Base-by-base conservation (phyloP, 2,329 filamentous ascomycete genomes). In the Colletotrichum cuscutae region DNA sequence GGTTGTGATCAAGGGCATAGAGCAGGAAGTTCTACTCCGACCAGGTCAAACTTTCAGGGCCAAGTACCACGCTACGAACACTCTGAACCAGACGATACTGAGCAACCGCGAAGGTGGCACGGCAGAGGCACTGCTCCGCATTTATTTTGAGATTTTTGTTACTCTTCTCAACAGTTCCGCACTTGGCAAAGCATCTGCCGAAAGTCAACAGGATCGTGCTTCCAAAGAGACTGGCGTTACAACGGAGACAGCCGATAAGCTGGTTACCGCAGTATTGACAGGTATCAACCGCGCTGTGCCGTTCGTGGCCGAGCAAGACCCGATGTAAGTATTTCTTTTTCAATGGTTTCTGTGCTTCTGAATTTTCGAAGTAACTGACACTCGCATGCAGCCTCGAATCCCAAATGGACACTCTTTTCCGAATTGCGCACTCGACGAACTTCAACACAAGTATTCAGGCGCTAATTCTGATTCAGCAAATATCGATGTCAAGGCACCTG, bases 391-490 rank as follows among this genome's bases (percentile, higher is more conserved):
- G 91, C 28, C 90, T 98, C 76, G 94, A 97, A 79, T 91, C 92
- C 71, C 96, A 99, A 79, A 90, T 99, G 70, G 93, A 98, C 80
- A 98, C 96, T 3, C 89, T 99, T 30, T 99, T 98, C 88, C 92
- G 91, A 78, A 97, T 99, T 78, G 97, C 97, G 0, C 97, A 99
- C 83, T 98, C 96, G 1, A 95, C 96, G 69, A 99, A 99, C 82
- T 98, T 99, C 89, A 99, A 98, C 84, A 99, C 97, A 1, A 97
- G 95, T 80, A 94, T 99, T 49, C 97, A 99, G 83, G 96, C 97
- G 42, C 89, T 99, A 76, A 93, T 98, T 84, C 87, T 99, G 60
- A 97, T 99, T 76, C 97, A 98, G 81, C 97, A 98, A 81, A 89
- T 99, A 32, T 94, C 95, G 0, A 87, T 91, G 1, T 90, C 92